Evolutionary conservation across 441 rosid genomes (phyloP), one percentile per base, ranked within the genome.

Genomic region (Populus trichocarpa): DNA sequence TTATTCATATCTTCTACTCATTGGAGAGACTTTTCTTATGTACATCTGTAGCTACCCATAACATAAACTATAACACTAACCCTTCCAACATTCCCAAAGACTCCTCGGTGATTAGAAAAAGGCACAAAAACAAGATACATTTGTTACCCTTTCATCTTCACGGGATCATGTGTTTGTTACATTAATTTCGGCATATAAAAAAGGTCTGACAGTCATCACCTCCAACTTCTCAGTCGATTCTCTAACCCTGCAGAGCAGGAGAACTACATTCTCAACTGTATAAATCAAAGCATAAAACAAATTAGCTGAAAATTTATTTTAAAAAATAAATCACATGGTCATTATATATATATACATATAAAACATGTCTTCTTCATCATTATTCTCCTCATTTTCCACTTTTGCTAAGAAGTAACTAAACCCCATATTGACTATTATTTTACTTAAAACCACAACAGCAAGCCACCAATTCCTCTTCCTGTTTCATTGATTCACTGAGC

Each of bases 101-200:
- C 67, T 75, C 79, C 77, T 73, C 79, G 71, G 38, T 30, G 64
- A 76, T 71, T 66, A 67, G 79, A 85, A 75, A 78, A 79, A 73
- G 81, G 81, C 72, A 77, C 81, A 73, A 75, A 74, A 85, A 70
- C 69, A 80, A 77, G 75, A 79, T 46, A 75, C 77, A 76, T 81
- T 67, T 72, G 80, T 74, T 83, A 86, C 83, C 87, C 84, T 80
- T 82, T 83, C 75, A 67, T 79, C 86, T 77, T 81, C 78, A 83
- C 71, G 75, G 68, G 76, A 72, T 76, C 83, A 78, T 32, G 64
- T 40, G 36, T 77, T 75, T 23, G 28, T 59, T 67, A 75, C 68
- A 81, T 36, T 63, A 14, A 63, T 75, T 83, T 82, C 81, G 73
- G 74, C 81, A 77, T 66, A 67, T 72, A 36, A 68, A 82, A 72